Conservation (phyloP, 768 basidiomycete species). For the Naganishia friedmannii region DNA sequence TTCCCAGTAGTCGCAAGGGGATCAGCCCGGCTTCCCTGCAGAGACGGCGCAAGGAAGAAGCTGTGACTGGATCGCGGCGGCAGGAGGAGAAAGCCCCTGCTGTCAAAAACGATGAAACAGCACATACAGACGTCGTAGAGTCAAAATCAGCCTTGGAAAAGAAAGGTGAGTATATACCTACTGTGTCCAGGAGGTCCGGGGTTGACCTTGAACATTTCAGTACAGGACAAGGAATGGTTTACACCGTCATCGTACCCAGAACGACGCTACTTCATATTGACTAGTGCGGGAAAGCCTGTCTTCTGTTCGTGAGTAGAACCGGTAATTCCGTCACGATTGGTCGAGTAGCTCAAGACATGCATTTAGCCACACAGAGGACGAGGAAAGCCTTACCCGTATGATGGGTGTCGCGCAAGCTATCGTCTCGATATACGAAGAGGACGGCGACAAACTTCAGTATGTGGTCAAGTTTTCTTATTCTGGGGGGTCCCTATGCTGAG, state of each 20-base stretch:
- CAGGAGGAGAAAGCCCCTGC: background rate
- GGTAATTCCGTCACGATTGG: slow-evolving; percentile 35
- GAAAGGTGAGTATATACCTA: background rate
- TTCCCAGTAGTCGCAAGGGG: background rate
- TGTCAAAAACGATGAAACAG: background rate
- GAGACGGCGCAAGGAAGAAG: background rate
- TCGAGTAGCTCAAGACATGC: background rate
- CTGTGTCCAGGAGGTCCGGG: background rate
- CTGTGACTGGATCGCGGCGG: background rate
- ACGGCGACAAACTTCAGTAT: slow-evolving; percentile 64
- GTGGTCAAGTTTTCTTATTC: background rate
- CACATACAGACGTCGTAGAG: background rate
- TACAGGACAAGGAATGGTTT: background rate
- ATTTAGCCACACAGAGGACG: slow-evolving; percentile 34
- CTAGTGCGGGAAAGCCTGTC: slow-evolving; percentile 96
- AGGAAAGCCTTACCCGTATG: slow-evolving; percentile 68
- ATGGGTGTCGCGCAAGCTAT: slow-evolving; percentile 94
- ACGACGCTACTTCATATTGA: slow-evolving; percentile 85
- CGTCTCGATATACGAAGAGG: slow-evolving; percentile 87
- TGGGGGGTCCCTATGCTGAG: background rate
- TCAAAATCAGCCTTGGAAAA: background rate
- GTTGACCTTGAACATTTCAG: background rate
- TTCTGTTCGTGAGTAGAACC: slow-evolving; percentile 68
- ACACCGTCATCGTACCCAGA: background rate
- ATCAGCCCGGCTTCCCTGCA: background rate